Evolutionary conservation across 2,329 filamentous ascomycete species (phyloP), one percentile per base, ranked within the genome.

Genomic region (Hysterium pulicare): DNA sequence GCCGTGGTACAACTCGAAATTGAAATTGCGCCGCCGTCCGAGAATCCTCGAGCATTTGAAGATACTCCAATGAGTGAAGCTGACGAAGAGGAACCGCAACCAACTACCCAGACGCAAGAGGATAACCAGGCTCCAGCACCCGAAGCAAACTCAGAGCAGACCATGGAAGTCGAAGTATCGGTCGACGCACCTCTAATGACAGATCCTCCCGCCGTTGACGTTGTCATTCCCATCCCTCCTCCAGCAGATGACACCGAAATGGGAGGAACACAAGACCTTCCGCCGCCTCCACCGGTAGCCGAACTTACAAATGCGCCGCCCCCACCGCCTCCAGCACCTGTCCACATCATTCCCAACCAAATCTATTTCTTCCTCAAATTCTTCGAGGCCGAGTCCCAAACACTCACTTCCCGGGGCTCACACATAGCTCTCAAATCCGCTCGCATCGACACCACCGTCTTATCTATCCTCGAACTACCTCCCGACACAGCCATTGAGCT

Each of bases 401-500:
- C 34, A 2, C 50, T 70, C 3, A 57, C 59, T 38, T 47, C 63
- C 2, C 55, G 55, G 4, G 63, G 66, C 19, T 64, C 58, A 4
- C 57, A 64, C 38, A 48, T 67, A 11, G 58, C 50, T 10, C 51
- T 53, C 6, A 61, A 57, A 36, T 56, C 55, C 15, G 60, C 58
- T 11, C 58, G 61, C 33, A 54, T 70, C 6, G 65, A 69, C 28
- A 53, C 54, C 23, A 64, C 59, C 2, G 46, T 69, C 5, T 46
- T 55, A 5, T 52, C 55, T 15, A 40, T 62, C 7, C 54, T 69
- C 4, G 51, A 52, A 2, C 40, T 64, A 6, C 52, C 59, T 9
- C 38, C 51, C 11, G 60, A 67, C 38, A 57, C 59, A 38, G 62
- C 61, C 47, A 59, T 80, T 33, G 75, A 80, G 45, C 51, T 74